Conservation (phyloP, 2,329 filamentous ascomycete species). For the Rhexocercosporidium sp. region DNA sequence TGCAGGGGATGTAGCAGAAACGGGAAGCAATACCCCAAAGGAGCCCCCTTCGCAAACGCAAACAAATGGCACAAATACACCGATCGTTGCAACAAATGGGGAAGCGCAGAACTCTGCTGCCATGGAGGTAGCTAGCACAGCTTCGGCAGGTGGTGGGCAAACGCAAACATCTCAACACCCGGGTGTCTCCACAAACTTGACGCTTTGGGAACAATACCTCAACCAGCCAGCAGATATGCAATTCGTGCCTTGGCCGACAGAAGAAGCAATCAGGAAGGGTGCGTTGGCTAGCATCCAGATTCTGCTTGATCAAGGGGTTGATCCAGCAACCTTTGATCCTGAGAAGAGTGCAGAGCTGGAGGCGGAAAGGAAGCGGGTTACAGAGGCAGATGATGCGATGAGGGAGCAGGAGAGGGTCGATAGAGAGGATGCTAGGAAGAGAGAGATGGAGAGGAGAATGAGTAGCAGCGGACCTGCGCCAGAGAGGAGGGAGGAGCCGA, state of each 20-base stretch:
- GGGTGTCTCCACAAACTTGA: conserved; percentile 35
- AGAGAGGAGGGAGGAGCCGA: conserved; percentile 44
- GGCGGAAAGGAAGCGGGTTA: conserved; percentile 38
- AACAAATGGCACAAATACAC: conserved; percentile 40
- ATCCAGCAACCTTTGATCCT: conserved; percentile 65
- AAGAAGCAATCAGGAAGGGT: conserved; percentile 71
- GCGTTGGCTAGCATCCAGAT: conserved; percentile 68
- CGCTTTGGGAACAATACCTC: conserved; percentile 46
- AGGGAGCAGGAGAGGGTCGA: conserved; percentile 39
- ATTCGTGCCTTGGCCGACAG: conserved; percentile 81
- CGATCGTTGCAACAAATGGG: conserved; percentile 34
- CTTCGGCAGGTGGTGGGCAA: conserved; percentile 31
- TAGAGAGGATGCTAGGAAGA: conserved; percentile 41
- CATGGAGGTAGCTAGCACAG: conserved; percentile 32
- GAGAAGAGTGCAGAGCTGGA: conserved; percentile 46
- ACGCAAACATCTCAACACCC: conserved; percentile 28
- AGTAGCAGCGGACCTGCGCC: conserved; percentile 29
- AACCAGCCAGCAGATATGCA: conserved; percentile 60
- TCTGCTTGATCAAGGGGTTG: conserved; percentile 64
- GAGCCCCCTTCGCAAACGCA: conserved; percentile 31
- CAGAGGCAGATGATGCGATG: conserved; percentile 40
- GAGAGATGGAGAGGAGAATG: conserved; percentile 38
- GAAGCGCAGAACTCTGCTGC: conserved; percentile 23
- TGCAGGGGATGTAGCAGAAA: conserved; percentile 18
- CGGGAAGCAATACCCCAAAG: conserved; percentile 28